Evolutionary conservation across 306 rosid genomes (phyloP).

Genomic region (Trifolium pratense): DNA sequence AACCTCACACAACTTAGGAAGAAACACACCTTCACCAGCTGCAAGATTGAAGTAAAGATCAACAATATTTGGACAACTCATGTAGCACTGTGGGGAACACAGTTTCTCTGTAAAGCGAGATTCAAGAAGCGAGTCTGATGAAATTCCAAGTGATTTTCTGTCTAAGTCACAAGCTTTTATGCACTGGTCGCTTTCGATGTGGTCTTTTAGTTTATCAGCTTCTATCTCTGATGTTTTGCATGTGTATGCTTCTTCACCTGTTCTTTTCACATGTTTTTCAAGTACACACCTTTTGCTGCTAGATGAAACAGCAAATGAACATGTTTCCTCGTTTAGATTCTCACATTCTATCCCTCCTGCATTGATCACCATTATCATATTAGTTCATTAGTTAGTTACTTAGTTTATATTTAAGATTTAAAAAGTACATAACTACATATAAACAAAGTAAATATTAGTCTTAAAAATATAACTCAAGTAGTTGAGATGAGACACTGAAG

Average conservation of each 20-base stretch:
- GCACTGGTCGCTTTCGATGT: slow-evolving; percentile 68
- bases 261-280: slow-evolving; percentile 69
- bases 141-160: slow-evolving; percentile 69
- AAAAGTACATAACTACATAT: too few species aligned
- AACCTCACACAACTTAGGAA: slow-evolving; percentile 77
- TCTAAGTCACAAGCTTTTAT: slow-evolving; percentile 73
- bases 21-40: slow-evolving; percentile 94
- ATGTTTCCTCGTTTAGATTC: slow-evolving; percentile 55
- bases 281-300: slow-evolving; percentile 76
- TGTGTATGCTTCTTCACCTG: slow-evolving; percentile 70
- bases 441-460: too few species aligned
- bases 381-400: background rate
- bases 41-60: slow-evolving; percentile 88
- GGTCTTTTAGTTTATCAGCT: slow-evolving; percentile 66
- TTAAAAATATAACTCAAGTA: too few species aligned
- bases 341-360: slow-evolving; percentile 67
- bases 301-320: slow-evolving; percentile 77
- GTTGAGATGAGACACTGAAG: too few species aligned
- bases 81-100: slow-evolving; percentile 75
- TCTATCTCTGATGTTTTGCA: slow-evolving; percentile 76
- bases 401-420: too few species aligned
- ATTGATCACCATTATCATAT: background rate
- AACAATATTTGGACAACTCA: slow-evolving; percentile 68
- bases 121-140: slow-evolving; percentile 76
- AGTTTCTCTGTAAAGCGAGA: slow-evolving; percentile 61